These are phyloP conservation scores for Aspergillus quadrilineatus DNA, from an alignment of 2,329 filamentous ascomycete genomes.

Conservation along the genomic window DNA sequence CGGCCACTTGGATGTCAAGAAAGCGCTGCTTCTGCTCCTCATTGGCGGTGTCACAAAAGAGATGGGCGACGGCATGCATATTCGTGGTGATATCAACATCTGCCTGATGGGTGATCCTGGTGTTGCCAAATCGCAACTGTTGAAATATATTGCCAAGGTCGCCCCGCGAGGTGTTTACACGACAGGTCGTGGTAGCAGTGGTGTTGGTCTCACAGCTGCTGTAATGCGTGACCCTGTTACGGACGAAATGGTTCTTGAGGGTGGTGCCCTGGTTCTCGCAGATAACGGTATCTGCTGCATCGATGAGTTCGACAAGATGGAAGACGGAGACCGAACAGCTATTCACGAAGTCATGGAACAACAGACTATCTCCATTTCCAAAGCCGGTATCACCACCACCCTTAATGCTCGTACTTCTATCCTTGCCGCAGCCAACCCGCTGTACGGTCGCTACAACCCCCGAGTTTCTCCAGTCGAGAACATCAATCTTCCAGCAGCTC, in stretches of 20 bases:
- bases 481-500: conserved; percentile 96
- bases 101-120: conserved; percentile 99
- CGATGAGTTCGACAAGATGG: conserved; percentile 86
- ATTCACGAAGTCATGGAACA: conserved; percentile 89
- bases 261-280: conserved; percentile 73
- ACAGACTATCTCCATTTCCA: conserved; percentile 80
- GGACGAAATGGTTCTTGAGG: conserved; percentile 75
- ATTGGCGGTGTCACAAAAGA: conserved; percentile 96
- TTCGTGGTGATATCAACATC: conserved; percentile 97
- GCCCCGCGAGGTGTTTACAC: conserved; percentile 88
- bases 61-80: conserved; percentile 97
- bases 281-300: conserved; percentile 83
- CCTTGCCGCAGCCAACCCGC: conserved; percentile 90
- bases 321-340: conserved; percentile 72
- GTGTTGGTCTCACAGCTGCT: conserved; percentile 77
- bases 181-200: conserved; percentile 76
- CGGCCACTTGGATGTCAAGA: conserved; percentile 96
- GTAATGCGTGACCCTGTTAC: conserved; percentile 79
- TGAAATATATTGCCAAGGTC: conserved; percentile 98
- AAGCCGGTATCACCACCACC: conserved; percentile 93
- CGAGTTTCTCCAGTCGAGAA: conserved; percentile 97
- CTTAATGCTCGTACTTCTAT: conserved; percentile 96
- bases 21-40: conserved; percentile 88
- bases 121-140: conserved; percentile 97
- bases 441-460: conserved; percentile 98